Evolutionary conservation across 345 rosid genomes (phyloP).

Genomic region (Zanthoxylum bungeanum): DNA sequence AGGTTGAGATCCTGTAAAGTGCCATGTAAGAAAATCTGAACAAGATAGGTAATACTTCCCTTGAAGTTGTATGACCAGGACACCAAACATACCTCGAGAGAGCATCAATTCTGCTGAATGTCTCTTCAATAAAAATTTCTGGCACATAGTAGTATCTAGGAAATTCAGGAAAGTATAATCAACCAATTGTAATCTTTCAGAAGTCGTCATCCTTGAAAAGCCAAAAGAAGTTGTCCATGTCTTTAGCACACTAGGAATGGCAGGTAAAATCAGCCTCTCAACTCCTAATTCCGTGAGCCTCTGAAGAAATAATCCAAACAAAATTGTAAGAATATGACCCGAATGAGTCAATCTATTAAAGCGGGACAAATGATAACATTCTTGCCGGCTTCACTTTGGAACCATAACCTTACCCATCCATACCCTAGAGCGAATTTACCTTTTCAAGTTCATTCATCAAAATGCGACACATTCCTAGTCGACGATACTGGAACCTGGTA

Average conservation of each 20-base stretch:
- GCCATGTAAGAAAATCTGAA: conserved; percentile 1
- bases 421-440: conserved; percentile 19
- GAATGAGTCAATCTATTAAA: neutral
- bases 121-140: conserved; percentile 44
- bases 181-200: conserved; percentile 47
- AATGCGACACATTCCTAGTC: conserved; percentile 59
- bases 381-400: neutral
- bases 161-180: conserved; percentile 65
- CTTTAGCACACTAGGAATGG: conserved; percentile 56
- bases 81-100: conserved; percentile 3
- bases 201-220: conserved; percentile 40
- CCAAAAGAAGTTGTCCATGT: conserved; percentile 43
- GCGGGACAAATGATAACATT: no score
- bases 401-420: neutral
- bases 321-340: neutral
- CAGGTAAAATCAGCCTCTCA: conserved; percentile 69
- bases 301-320: conserved; percentile 34
- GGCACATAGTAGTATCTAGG: conserved; percentile 68
- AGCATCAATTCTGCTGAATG: conserved; percentile 11
- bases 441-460: no score
- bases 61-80: neutral
- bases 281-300: conserved; percentile 65
- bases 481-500: conserved; percentile 51
- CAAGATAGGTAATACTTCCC: no score
- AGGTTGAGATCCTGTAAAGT: conserved; percentile 33